Evolutionary conservation across 106 monocot genomes (phyloP), one percentile per base, ranked within the genome.

Genomic region (Cymbidium sinense): DNA sequence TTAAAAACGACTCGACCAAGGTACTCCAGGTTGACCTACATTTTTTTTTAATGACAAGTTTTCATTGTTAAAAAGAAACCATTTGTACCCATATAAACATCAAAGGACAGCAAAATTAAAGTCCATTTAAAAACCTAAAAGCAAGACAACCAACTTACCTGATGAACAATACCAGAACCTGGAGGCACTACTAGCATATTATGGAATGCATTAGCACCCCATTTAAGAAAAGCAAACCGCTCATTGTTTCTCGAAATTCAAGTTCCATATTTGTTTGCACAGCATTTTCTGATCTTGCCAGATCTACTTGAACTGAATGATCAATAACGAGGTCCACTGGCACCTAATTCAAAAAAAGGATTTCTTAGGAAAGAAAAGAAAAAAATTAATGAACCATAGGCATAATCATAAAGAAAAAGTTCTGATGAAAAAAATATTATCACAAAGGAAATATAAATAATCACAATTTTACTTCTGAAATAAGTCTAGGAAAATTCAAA

Each of bases 131-230:
- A 64, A 64, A 2, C 13, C 8, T 73, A n/a, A 34, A 47, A 44
- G 21, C 0, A 70, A 70, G 47, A 17, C 27, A 64, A 30, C 19
- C 12, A 30, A 34, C 25, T 79, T 85, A 94, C 96, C 88, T 98
- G 96, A 77, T 98, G 96, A 55, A 98, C 96, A 83, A 98, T 98
- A 50, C 94, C 96, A 79, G 94, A 98, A 76, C 96, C 94, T 43
- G 96, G 96, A 79, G 96, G 94, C 72, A 98, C 94, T 80, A 98
- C 96, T 82, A 96, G 94, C 96, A 98, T 94, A 72, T 98, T 98
- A 27, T 79, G 82, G 52, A 98, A 94, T 50, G 94, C 94, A 83
- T 61, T 91, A 47, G 96, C 92, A 50, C 94, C 96, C 96, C 94
- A 98, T 73, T 98, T 98, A 41, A 96, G 91, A 75, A 98, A 98